Evolutionary conservation across 495 filamentous ascomycete species (phyloP), one percentile per base, ranked within the genome.

Genomic region (Pseudomonodictys pantanalensis): DNA sequence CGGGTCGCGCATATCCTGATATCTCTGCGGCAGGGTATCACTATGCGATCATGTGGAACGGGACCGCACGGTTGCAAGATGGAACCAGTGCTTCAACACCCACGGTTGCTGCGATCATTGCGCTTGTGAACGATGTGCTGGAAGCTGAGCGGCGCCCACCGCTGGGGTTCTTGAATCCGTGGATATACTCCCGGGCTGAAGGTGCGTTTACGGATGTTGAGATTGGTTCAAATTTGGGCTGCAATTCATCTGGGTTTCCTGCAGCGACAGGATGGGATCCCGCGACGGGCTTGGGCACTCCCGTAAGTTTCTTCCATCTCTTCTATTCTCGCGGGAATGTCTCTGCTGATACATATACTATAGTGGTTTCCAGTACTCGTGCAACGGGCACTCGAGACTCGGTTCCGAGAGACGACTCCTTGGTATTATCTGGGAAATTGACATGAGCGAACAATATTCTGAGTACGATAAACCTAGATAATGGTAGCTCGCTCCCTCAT

Each of bases 141-240:
- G 47, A 72, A 17, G 60, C 65, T n/a, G 42, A 39, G 0, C 63
- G 69, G 1, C 64, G 48, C 52, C 26, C 60, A 18, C 44, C 68
- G 0, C 51, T 73, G 2, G 71, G 71, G 26, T 73, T 72, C 58
- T 54, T 73, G 35, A 73, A 73, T 50, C 71, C 71, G 1, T 72
- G 63, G 68, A 26, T 73, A 4, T 73, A 73, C 55, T 45, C 45
- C 18, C 29, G 26, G 5, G 71, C 47, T 0, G 65, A 64, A 42
- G 58, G 54, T 28, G 69, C 60, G 20, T 60, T 73, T 41, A 65
- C 30, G 1, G 71, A 73, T 54, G 60, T 73, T 22, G 60, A 51
- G 10, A 60, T 38, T 32, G 71, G 71, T 10, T 56, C 51, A n/a
- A 24, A 56, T 1, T 47, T 51, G 20, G 71, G 69, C 0, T 72